A percentile compares a stretch with the other conserved stretches of the same genome.
Evolutionary conservation across 306 rosid species (phyloP).

Genomic region (Pyrus betulifolia): DNA sequence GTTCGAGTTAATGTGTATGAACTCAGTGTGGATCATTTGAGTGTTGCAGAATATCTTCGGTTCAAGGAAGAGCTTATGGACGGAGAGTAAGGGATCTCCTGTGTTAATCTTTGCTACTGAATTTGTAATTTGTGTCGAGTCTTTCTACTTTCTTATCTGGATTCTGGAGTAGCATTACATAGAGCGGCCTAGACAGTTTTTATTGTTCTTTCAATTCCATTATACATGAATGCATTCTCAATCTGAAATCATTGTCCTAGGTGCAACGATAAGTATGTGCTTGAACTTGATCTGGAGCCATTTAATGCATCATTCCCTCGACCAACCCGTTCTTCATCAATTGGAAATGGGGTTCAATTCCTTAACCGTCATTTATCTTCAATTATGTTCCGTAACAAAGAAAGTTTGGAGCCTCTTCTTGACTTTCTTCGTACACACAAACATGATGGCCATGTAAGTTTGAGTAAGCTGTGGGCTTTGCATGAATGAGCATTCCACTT

Average conservation of each 20-base stretch:
- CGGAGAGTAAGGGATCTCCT: conserved; percentile 38
- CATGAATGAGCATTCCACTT: neutral
- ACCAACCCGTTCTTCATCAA: conserved; percentile 76
- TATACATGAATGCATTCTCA: neutral
- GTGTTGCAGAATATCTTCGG: conserved; percentile 60
- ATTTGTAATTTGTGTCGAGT: neutral
- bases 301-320: conserved; percentile 87
- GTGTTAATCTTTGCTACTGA: neutral
- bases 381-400: conserved; percentile 71
- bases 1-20: conserved; percentile 66
- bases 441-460: conserved; percentile 70
- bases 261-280: conserved; percentile 30
- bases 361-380: conserved; percentile 97
- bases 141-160: conserved; percentile 5
- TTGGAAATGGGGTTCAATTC: conserved; percentile 96
- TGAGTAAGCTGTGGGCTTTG: conserved; percentile 1
- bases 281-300: conserved; percentile 93
- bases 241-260: conserved; percentile 15
- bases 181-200: neutral
- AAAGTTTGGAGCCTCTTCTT: conserved; percentile 70
- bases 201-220: neutral
- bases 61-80: conserved; percentile 70
- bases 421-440: conserved; percentile 81
- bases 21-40: conserved; percentile 67
- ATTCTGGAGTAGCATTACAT: neutral